A percentile compares a stretch with the other conserved stretches of the same genome.
Conservation (phyloP, 208 protist species). For the Leishmania martiniquensis region DNA sequence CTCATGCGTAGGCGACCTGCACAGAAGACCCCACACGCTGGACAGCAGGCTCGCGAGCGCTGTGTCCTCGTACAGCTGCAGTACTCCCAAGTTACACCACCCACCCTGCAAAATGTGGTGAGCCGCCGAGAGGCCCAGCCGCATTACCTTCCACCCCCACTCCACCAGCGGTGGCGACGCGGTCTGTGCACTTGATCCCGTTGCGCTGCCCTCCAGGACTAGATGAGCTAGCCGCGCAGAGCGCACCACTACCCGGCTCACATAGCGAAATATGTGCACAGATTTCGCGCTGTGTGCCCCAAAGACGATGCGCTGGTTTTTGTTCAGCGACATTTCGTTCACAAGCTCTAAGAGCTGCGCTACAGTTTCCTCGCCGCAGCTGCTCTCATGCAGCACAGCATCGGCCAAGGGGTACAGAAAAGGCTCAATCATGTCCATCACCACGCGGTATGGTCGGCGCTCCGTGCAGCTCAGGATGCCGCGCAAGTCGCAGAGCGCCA, state of each 20-base stretch:
- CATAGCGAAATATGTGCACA: constrained; percentile 37
- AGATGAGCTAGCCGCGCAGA: constrained; percentile 11
- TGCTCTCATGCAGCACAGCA: constrained; percentile 18
- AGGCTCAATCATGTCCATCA: constrained; percentile 41
- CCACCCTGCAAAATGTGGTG: constrained; percentile 52
- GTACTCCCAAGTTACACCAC: constrained; percentile 64
- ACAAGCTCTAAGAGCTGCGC: constrained; percentile 38
- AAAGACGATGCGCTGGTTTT: constrained; percentile 44
- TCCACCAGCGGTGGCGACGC: constrained; percentile 27
- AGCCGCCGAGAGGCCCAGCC: constrained; percentile 38
- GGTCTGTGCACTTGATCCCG: constrained; percentile 1
- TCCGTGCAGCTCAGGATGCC: constrained; percentile 44
- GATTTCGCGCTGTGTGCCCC: constrained; percentile 26
- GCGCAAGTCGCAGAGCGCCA: constrained; percentile 39
- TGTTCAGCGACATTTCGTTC: constrained; percentile 44
- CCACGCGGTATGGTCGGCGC: constrained; percentile 32
- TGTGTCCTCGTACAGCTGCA: constrained; percentile 54
- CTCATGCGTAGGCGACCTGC: constrained; percentile 24
- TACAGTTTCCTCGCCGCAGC: constrained; percentile 12
- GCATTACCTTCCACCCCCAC: constrained; percentile 59
- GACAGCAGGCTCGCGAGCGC: constrained; percentile 37
- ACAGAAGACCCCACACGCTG: constrained; percentile 43
- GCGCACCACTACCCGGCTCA: constrained; percentile 18
- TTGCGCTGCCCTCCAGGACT: constrained; percentile 5
- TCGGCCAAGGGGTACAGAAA: constrained; percentile 29